These are phyloP conservation scores for Colletotrichum sp. DNA, from an alignment of 2,329 filamentous ascomycete genomes.

Conservation along the genomic window DNA sequence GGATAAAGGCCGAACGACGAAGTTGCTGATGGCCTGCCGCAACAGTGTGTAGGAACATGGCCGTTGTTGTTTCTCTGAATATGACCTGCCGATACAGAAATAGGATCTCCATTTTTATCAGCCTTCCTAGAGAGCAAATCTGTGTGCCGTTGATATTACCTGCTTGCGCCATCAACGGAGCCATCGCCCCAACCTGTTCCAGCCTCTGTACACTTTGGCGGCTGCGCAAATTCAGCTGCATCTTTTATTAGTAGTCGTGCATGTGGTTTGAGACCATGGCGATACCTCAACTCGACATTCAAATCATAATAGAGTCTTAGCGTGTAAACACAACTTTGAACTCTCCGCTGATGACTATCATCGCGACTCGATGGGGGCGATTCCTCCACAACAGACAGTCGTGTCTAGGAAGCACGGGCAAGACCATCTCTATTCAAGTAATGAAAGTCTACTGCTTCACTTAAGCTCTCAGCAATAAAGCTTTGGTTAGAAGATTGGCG, in stretches of 20 bases:
- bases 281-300: background rate
- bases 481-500: background rate
- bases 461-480: background rate
- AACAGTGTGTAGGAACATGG: background rate
- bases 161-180: background rate
- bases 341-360: background rate
- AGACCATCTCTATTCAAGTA: background rate
- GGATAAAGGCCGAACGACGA: background rate
- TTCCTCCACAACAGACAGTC: background rate
- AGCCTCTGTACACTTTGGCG: background rate
- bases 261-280: background rate
- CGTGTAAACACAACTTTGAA: background rate
- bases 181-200: background rate
- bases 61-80: background rate
- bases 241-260: accelerated
- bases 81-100: background rate
- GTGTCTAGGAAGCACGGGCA: background rate
- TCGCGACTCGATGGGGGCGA: background rate
- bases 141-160: accelerated
- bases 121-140: accelerated
- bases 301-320: background rate
- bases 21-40: background rate
- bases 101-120: background rate
- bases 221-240: background rate
- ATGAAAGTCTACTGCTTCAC: background rate